A percentile compares a stretch with the other conserved stretches of the same genome.
Conservation (phyloP, 306 rosid species). For the Castanopsis chinensis region DNA sequence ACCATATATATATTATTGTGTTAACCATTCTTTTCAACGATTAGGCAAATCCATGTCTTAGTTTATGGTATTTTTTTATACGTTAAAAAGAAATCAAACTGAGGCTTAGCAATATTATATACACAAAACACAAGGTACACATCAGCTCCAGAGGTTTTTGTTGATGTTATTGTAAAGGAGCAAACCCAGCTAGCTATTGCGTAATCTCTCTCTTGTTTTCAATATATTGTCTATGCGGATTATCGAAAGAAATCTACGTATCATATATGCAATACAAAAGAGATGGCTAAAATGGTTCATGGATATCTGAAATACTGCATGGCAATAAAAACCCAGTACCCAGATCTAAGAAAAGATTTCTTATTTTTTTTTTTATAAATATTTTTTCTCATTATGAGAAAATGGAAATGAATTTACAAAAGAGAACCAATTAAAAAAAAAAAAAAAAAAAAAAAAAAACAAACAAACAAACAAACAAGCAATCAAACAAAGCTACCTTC, state of each 20-base stretch:
- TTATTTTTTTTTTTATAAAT: neutral
- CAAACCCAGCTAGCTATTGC: no score
- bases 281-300: neutral
- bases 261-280: neutral
- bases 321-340: neutral
- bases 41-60: neutral
- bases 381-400: neutral
- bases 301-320: neutral
- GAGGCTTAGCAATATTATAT: neutral
- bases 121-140: neutral
- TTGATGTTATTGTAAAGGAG: no score
- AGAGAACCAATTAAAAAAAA: neutral
- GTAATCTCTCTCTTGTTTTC: no score
- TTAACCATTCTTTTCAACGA: neutral
- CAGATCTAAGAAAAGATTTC: neutral
- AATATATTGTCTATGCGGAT: no score
- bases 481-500: conserved; percentile 35
- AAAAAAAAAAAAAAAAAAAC: neutral
- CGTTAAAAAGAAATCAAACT: neutral
- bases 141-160: neutral
- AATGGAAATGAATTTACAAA: neutral
- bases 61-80: neutral
- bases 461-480: no score
- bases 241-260: no score
- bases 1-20: no score